Base-by-base conservation (phyloP, 2,329 filamentous ascomycete genomes). In the Metarhizium humberi region DNA sequence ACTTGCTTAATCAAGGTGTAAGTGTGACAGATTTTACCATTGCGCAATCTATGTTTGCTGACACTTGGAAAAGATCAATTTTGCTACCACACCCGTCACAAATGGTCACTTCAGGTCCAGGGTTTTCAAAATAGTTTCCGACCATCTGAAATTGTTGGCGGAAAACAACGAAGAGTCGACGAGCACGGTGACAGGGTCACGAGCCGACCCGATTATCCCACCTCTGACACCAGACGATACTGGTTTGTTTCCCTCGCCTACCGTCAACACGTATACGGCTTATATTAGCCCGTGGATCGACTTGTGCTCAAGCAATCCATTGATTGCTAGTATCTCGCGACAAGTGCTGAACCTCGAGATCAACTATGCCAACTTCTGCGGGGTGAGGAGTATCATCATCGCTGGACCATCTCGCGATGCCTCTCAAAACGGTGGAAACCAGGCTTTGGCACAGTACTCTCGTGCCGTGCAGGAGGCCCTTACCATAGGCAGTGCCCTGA, bases 311-410 rank as follows among this genome's bases (percentile, higher is more conserved):
- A 74, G 84, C 1, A 87, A 96, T 68, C 88, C 91, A 6, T 71
- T 92, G 59, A 85, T 97, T 59, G 85, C 90, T 7, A 89, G 88
- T 68, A 80, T 97, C 56, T 96, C 92, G 40, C 84, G 89, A 48
- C 92, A 96, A 72, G 88, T 95, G 6, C 77, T 99, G 59, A 91
- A 91, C 67, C 79, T 96, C 43, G 94, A 99, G 69, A 81, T 97
- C 50, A 88, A 90, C 51, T 99, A 96, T 72, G 94, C 95, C 60
- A 92, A 90, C 59, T 99, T 97, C 72, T 96, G 91, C 66, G 95
- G 95, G 40, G 81, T 94, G 50, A 84, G 85, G 55, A 95, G 88
- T 70, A 78, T 97, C 56, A 76, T 97, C 52, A 77, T 99, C 34
- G 85, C 87, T 2, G 91, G 91, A 0, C 94, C 94, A 3, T 80